These are phyloP conservation scores for Candida schatavii DNA, from an alignment of 805 yeast genomes.

Conservation along the genomic window DNA sequence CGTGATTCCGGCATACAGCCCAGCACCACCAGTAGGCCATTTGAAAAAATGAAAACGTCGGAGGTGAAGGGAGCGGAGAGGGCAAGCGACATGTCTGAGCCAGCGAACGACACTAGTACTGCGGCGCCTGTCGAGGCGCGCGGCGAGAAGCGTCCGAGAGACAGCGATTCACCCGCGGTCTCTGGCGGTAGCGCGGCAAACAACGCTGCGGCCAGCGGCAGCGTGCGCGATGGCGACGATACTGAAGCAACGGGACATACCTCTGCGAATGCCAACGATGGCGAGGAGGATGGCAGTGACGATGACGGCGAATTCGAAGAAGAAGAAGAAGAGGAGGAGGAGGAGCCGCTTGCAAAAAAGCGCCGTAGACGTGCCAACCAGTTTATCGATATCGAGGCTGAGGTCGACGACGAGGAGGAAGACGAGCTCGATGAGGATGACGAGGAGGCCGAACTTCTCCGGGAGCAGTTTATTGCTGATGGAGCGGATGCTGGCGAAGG, in stretches of 20 bases:
- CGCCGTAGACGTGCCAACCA: conserved; percentile 63
- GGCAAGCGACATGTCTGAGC: not conserved
- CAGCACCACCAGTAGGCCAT: too few species aligned
- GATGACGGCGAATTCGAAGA: conserved; percentile 53
- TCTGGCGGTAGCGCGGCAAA: too few species aligned
- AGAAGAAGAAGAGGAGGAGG: conserved; percentile 48
- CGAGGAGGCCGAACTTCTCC: conserved; percentile 81
- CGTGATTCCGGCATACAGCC: too few species aligned
- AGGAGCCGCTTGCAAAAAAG: conserved; percentile 44
- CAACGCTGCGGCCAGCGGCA: conserved; percentile 9
- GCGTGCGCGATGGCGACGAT: conserved; percentile 2
- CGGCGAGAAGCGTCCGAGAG: conserved; percentile 4
- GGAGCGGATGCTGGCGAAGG: conserved; percentile 48
- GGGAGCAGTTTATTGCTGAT: conserved; percentile 78
- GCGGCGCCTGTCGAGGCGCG: conserved; percentile 2
- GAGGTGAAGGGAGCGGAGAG: not conserved
- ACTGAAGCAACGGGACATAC: conserved; percentile 16
- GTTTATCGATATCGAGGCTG: conserved; percentile 97
- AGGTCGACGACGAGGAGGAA: conserved; percentile 96
- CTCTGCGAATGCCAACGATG: too few species aligned
- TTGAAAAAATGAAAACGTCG: too few species aligned
- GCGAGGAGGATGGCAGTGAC: conserved; percentile 44
- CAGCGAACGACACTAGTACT: conserved; percentile 5
- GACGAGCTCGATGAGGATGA: conserved; percentile 87
- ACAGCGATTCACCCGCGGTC: too few species aligned